These are phyloP conservation scores for Clitopilus passeckerianus DNA, from an alignment of 768 basidiomycete species.

Conservation along the genomic window DNA sequence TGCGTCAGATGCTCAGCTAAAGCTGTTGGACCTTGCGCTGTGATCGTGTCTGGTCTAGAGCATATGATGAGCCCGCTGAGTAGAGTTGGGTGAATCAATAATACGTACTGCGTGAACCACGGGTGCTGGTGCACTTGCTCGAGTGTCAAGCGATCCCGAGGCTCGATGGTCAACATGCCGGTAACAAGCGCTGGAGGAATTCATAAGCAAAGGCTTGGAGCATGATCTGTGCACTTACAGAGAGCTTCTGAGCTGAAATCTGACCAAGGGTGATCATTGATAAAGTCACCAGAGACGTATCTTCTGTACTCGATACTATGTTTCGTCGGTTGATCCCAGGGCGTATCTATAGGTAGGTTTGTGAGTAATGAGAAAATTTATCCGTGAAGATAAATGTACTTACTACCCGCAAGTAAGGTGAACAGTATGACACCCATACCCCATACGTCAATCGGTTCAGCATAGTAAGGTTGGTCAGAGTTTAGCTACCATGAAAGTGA, in stretches of 20 bases:
- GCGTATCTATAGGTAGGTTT: conserved; percentile 61
- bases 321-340: conserved; percentile 91
- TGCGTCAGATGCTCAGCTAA: conserved; percentile 72
- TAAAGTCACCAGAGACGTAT: conserved; percentile 71
- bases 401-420: conserved; percentile 87
- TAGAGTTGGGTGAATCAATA: background rate
- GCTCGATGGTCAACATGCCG: conserved; percentile 69
- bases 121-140: conserved; percentile 45
- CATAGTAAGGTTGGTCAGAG: conserved; percentile 63
- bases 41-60: conserved; percentile 66
- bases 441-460: conserved; percentile 96
- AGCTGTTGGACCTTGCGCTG: conserved; percentile 38
- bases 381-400: background rate
- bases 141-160: conserved; percentile 62
- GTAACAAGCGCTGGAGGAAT: conserved; percentile 59
- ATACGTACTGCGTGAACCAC: conserved; percentile 65
- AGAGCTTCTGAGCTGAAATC: conserved; percentile 51
- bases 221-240: conserved; percentile 40
- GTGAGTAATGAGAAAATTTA: background rate
- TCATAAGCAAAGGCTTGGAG: background rate
- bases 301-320: conserved; percentile 76
- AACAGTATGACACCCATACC: conserved; percentile 93
- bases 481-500: conserved; percentile 46
- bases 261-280: conserved; percentile 76
- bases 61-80: background rate